Evolutionary conservation across 805 yeast genomes (phyloP), one percentile per base, ranked within the genome.

Genomic region (Pichia cabralensis): DNA sequence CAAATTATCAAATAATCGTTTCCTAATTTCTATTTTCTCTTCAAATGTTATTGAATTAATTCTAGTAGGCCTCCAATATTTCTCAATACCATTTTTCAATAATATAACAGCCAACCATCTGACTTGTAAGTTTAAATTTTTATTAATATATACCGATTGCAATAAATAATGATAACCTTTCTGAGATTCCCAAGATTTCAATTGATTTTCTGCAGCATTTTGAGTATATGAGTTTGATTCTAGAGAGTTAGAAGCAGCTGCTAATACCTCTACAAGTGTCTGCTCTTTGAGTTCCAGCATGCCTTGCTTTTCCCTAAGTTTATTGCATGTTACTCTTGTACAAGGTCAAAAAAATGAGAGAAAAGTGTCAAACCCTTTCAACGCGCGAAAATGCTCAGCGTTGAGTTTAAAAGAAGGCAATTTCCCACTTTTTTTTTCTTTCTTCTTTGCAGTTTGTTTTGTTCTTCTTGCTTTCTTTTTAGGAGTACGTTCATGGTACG

Each of bases 51-150:
- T 67, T 1, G 74, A 64, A 42, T 54, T 50, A 22, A 65, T 58
- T 14, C 83, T 64, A 0, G 84, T 65, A 1, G 78, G 63, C 39
- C 96, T 65, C 97, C 98, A 89, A 49, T 74, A 74, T 50, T 71
- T 74, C 13, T 84, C 95, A 15, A 85, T 64, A 2, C 94, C 94
- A 55, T 89, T 89, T 50, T 92, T 89, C 56, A 89, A 75, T 43
- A 80, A 81, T 27, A 89, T 89, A 2, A 85, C 67, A 0, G 95
- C 86, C 18, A 88, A 61, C 95, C 95, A 86, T 48, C 97, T 64
- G 7, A 75, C 62, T 39, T 80, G 82, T 21, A 80, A 56, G 0
- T 86, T 69, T 13, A 71, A 46, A 0, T 74, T 65, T 3, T 64
- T 50, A 42, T 82, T 78, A 35, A 74, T 60, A 53, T 83, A 88